phyloP scores from a whole-genome alignment of 2,329 filamentous ascomycete species.

The Neonectria neomacrospora region DNA sequence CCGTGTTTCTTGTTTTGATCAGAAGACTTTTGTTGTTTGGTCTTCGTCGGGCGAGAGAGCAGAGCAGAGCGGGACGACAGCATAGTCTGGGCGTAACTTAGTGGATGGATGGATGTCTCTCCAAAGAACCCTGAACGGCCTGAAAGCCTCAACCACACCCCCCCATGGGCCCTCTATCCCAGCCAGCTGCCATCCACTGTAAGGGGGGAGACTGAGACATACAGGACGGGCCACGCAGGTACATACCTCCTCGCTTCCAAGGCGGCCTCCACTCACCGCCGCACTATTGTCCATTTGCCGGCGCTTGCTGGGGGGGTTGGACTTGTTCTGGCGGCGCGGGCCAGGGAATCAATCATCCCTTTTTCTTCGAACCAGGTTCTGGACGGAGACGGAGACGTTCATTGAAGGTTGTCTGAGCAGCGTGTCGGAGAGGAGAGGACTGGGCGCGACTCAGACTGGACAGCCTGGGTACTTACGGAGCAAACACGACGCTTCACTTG shows the following conservation, averaged over 20 bases:
- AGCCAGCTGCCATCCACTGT: conserved; percentile 28
- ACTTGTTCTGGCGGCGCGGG: background rate
- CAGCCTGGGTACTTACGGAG: too few species aligned
- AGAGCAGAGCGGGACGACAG: background rate
- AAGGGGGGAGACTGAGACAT: conserved; percentile 33
- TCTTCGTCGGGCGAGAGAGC: background rate
- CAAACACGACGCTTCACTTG: background rate
- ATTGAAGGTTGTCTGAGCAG: background rate
- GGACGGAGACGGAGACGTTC: too few species aligned
- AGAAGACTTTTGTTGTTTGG: too few species aligned
- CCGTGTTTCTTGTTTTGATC: background rate
- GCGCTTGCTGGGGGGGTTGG: conserved; percentile 12
- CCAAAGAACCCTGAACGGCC: background rate
- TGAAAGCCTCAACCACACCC: background rate
- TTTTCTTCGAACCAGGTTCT: background rate
- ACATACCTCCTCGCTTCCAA: conserved; percentile 11
- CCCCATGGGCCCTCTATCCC: conserved; percentile 18
- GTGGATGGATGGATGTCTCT: background rate
- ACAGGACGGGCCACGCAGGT: conserved; percentile 31
- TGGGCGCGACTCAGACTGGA: background rate
- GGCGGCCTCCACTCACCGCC: conserved; percentile 1
- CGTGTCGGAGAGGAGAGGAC: too few species aligned
- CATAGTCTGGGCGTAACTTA: too few species aligned
- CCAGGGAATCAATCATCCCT: background rate
- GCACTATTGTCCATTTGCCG: conserved; percentile 19